Conservation (phyloP, 2,329 filamentous ascomycete genomes). For the Escovopsis sp. region DNA sequence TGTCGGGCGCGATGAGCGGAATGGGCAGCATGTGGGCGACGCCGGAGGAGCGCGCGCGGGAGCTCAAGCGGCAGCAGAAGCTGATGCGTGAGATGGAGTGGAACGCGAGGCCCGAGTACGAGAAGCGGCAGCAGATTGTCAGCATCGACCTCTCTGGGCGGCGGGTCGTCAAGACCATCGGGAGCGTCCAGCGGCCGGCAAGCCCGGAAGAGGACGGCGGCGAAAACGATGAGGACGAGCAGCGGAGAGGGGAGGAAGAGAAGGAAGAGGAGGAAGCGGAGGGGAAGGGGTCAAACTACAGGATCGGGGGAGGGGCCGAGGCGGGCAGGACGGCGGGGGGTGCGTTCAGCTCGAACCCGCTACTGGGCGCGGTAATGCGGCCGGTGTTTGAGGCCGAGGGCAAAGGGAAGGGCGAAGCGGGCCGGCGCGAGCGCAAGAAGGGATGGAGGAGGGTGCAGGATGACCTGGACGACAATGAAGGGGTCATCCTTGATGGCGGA, state of each 20-base stretch:
- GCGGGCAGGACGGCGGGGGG: conserved; percentile 29
- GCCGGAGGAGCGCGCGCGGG: conserved; percentile 66
- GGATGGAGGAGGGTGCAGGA: conserved; percentile 48
- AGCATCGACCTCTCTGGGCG: conserved; percentile 71
- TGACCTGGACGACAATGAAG: conserved; percentile 43
- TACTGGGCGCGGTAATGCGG: conserved; percentile 49
- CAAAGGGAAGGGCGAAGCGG: conserved; percentile 28
- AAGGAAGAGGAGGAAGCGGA: too few relatives aligned
- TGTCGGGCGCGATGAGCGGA: conserved; percentile 28
- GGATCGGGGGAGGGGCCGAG: conserved; percentile 17
- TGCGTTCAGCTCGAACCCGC: conserved; percentile 54
- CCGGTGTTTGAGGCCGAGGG: conserved; percentile 43
- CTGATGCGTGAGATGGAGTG: conserved; percentile 75
- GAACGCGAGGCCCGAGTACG: conserved; percentile 71
- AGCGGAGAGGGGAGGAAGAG: too few relatives aligned
- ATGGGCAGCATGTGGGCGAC: conserved; percentile 59
- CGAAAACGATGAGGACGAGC: conserved; percentile 15
- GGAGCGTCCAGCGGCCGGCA: conserved; percentile 41
- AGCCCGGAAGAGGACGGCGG: conserved; percentile 34
- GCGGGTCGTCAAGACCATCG: conserved; percentile 61
- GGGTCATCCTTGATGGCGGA: conserved; percentile 43
- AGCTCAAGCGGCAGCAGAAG: conserved; percentile 76
- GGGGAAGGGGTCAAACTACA: too few relatives aligned
- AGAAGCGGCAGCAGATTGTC: conserved; percentile 72
- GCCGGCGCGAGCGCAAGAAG: conserved; percentile 28